Conservation (phyloP, 192 early-diverging fungal genomes). For the Backusella circina region DNA sequence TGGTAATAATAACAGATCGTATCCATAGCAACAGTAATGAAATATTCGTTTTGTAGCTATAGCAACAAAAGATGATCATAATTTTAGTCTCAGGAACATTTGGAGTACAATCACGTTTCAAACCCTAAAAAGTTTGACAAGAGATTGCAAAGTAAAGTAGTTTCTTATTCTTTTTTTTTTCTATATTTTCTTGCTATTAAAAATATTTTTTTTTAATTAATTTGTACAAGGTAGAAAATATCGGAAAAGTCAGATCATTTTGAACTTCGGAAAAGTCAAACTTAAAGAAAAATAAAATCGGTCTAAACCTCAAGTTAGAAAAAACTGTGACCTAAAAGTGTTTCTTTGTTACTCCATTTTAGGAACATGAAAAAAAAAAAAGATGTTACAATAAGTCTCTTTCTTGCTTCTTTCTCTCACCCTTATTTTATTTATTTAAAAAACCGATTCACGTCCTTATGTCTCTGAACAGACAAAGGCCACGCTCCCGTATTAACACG, state of each 20-base stretch:
- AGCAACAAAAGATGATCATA: neutral
- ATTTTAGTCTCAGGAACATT: neutral
- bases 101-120: neutral
- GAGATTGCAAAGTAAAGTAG: neutral
- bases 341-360: slow-evolving; percentile 1
- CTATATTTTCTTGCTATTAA: neutral
- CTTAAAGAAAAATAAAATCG: neutral
- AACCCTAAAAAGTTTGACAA: neutral
- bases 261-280: neutral
- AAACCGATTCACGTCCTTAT: neutral
- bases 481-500: neutral
- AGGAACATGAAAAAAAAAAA: neutral
- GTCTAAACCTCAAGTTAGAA: neutral
- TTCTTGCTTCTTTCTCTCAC: neutral
- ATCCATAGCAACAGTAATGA: neutral
- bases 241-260: neutral
- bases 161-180: neutral
- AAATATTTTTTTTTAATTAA: neutral
- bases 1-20: neutral
- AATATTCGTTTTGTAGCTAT: neutral
- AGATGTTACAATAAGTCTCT: neutral
- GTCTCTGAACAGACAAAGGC: slow-evolving; percentile 17
- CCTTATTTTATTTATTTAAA: neutral
- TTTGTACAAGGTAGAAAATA: neutral
- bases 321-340: neutral